Conservation (phyloP, 2,329 filamentous ascomycete genomes). For the Diplodia seriata region DNA sequence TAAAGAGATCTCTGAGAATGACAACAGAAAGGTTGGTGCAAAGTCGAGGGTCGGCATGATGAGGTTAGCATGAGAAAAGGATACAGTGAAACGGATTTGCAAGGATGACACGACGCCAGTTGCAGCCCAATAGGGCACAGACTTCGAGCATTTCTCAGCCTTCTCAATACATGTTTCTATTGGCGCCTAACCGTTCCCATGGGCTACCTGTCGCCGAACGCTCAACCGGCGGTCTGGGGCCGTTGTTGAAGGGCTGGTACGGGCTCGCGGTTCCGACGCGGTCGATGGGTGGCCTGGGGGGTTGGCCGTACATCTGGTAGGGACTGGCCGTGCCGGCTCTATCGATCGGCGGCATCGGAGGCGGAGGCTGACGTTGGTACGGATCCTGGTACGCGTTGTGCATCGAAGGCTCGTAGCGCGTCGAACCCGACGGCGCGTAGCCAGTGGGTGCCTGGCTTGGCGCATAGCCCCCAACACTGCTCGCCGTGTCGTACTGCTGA, state of each 20-base stretch:
- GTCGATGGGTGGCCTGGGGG: neutral
- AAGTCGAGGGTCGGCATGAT: conserved; percentile 15
- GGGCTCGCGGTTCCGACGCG: conserved; percentile 19
- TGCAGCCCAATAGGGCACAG: conserved; percentile 1
- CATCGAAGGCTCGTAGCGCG: conserved; percentile 29
- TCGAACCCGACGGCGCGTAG: conserved; percentile 36
- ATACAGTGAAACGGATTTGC: conserved; percentile 14
- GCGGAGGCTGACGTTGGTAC: conserved; percentile 18
- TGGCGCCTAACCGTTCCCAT: conserved; percentile 22
- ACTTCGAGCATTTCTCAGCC: conserved; percentile 2
- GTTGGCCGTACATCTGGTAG: conserved; percentile 11
- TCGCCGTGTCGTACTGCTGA: conserved; percentile 20
- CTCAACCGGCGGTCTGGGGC: neutral
- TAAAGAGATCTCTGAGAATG: neutral
- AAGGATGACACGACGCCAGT: neutral
- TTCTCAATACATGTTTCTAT: conserved; percentile 9
- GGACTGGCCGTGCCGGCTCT: conserved; percentile 33
- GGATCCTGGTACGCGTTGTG: conserved; percentile 26
- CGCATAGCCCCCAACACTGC: conserved; percentile 23
- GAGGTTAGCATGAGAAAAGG: conserved; percentile 9
- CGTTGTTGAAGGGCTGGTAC: conserved; percentile 23
- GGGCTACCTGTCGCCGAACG: conserved; percentile 17
- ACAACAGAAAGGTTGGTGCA: neutral
- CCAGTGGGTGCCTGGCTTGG: conserved; percentile 28
- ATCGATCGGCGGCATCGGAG: conserved; percentile 30